Conservation (phyloP, 164 flowering plant genomes). For the Vitis vinifera region DNA sequence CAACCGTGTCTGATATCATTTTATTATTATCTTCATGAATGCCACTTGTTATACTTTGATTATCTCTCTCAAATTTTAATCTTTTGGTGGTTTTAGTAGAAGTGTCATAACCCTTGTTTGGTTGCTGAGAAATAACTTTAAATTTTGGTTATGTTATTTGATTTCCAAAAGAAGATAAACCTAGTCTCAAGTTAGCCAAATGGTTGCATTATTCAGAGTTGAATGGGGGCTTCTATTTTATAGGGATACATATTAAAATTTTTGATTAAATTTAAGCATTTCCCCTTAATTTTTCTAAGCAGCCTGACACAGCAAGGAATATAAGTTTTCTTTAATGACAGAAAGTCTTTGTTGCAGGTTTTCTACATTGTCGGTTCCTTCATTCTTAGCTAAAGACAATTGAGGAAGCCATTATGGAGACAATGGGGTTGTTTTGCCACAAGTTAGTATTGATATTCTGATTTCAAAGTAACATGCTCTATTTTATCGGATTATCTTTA, state of each 20-base stretch:
- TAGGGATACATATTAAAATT: too few species aligned
- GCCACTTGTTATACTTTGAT: not conserved
- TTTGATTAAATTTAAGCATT: not conserved
- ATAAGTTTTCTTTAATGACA: not conserved
- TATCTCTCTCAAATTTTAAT: not conserved
- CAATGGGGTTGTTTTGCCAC: not conserved
- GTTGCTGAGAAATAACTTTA: too few species aligned
- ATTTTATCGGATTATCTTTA: not conserved
- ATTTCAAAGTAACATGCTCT: not conserved
- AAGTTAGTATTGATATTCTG: not conserved
- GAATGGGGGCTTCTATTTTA: too few species aligned
- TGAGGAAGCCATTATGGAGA: not conserved
- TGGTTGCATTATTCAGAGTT: too few species aligned
- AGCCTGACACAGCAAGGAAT: not conserved
- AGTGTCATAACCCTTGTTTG: too few species aligned
- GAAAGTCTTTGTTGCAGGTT: conserved; percentile 33
- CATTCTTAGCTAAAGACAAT: conserved; percentile 22
- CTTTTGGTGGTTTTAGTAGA: too few species aligned
- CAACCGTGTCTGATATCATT: not conserved
- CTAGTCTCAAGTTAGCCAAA: too few species aligned
- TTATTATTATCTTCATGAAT: not conserved
- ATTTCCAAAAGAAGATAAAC: too few species aligned
- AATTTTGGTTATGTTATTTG: too few species aligned
- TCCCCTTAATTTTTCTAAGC: not conserved
- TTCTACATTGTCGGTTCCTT: conserved; percentile 36